These are phyloP conservation scores for Pythium aphanidermatum DNA, from an alignment of 352 stramenopile genomes.

Conservation along the genomic window DNA sequence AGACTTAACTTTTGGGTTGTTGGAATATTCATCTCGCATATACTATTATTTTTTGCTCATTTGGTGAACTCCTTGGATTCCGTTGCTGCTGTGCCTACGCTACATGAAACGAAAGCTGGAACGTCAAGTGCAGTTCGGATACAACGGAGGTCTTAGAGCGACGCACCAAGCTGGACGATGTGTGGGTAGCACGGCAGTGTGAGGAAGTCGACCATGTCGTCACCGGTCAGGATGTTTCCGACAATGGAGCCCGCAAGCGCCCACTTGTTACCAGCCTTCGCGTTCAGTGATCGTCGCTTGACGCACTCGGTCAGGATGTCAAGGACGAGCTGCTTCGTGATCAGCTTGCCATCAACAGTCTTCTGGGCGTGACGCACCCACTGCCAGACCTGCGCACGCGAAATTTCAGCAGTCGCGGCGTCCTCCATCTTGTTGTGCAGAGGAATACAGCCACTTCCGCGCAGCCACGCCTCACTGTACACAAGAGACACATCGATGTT, in stretches of 20 bases:
- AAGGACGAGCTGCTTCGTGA: conserved; percentile 65
- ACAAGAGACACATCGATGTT: conserved; percentile 91
- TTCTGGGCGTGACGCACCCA: conserved; percentile 76
- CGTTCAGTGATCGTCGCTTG: conserved; percentile 41
- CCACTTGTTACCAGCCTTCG: conserved; percentile 54
- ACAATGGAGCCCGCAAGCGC: conserved; percentile 53
- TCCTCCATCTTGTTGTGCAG: conserved; percentile 96
- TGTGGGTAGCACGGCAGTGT: conserved; percentile 80
- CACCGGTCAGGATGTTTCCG: conserved; percentile 60
- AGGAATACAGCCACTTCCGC: conserved; percentile 91
- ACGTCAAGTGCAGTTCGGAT: too few species aligned
- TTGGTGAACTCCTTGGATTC: too few species aligned
- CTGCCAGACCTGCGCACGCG: conserved; percentile 92
- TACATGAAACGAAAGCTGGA: too few species aligned
- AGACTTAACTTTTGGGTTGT: not conserved
- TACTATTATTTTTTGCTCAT: too few species aligned
- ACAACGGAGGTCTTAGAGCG: conserved; percentile 38
- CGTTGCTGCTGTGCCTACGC: too few species aligned
- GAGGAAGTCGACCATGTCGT: conserved; percentile 79
- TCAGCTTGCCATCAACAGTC: conserved; percentile 53
- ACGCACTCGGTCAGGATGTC: conserved; percentile 63
- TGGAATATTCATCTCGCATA: too few species aligned
- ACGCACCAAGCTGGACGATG: conserved; percentile 63
- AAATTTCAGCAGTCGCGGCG: conserved; percentile 93
- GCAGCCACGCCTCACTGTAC: conserved; percentile 93